Base-by-base conservation (phyloP, 371 early-diverging fungal genomes). In the Thermomucor indicae-seudaticae region DNA sequence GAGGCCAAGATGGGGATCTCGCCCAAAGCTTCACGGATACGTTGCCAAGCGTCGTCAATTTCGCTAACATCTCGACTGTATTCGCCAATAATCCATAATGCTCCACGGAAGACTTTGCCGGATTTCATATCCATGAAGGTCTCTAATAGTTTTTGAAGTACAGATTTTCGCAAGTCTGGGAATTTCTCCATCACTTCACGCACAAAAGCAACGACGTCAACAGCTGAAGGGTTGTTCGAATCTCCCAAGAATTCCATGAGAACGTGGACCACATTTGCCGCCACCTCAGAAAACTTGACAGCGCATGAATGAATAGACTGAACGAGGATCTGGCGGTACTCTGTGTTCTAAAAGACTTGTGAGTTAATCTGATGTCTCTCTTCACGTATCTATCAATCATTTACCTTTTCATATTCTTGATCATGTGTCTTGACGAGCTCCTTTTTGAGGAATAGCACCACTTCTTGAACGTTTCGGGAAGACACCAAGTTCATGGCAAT, bases 71-170 rank as follows among this genome's bases (percentile, higher is more conserved):
- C 82, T 54, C 82, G 65, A 44, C 91, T 86, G 64, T 95, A 95
- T 74, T 95, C 96, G 46, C 95, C 94, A 53, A 99, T 79, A 55
- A 98, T 92, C 93, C 96, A 95, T 48, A 99, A 84, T 14, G 95
- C 97, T 28, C 95, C 94, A 51, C 99, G 88, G 67, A 97, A 86
- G 6, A 97, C 97, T 65, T 96, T 88, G 55, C 96, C 93, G 3
- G 91, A 89, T 66, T 92, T 93, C 75, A 99, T 88, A 40, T 94
- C 92, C 38, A 65, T 63, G 63, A 97, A 93, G 10, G 89, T 80
- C 42, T 87, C 84, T 39, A 93, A 70, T 24, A 98, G 75, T 40
- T 83, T 83, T 37, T 81, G 79, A 49, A 92, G 62, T 47, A 97
- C 94, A 6, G 79, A 79, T 3, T 78, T 62, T 43, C 98, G 89